A percentile compares a stretch with the other conserved stretches of the same genome.
These are phyloP conservation scores for Trypanosoma avium DNA, from an alignment of 208 protist species.

Conservation along the genomic window DNA sequence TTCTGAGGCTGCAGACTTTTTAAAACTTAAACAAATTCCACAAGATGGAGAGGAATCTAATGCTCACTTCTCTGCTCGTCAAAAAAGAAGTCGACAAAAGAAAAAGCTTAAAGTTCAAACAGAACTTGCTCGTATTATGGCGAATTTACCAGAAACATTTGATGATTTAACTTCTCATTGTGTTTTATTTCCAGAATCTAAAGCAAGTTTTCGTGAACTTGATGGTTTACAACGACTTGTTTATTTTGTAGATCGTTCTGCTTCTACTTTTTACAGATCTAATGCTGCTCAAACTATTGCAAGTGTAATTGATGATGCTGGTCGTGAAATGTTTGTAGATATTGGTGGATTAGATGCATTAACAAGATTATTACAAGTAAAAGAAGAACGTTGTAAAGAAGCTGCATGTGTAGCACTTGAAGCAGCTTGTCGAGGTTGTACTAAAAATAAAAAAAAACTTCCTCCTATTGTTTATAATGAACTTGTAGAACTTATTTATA, in stretches of 20 bases:
- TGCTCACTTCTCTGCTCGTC: slow-evolving; percentile 13
- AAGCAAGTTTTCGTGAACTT: slow-evolving; percentile 79
- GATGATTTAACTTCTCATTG: slow-evolving; percentile 92
- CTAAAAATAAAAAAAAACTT: slow-evolving; percentile 69
- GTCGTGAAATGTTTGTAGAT: slow-evolving; percentile 56
- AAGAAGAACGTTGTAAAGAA: slow-evolving; percentile 91
- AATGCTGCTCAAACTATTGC: slow-evolving; percentile 88
- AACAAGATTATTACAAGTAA: slow-evolving; percentile 67
- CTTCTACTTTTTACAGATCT: slow-evolving; percentile 82
- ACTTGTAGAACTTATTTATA: slow-evolving; percentile 83
- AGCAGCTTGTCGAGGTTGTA: slow-evolving; percentile 73
- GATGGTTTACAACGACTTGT: slow-evolving; percentile 80
- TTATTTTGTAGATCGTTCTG: slow-evolving; percentile 78
- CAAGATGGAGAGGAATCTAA: slow-evolving; percentile 46
- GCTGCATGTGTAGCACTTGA: slow-evolving; percentile 86
- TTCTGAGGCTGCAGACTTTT: slow-evolving; percentile 63
- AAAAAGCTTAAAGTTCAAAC: slow-evolving; percentile 83
- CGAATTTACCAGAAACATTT: slow-evolving; percentile 88
- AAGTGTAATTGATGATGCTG: slow-evolving; percentile 83
- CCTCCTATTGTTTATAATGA: slow-evolving; percentile 54
- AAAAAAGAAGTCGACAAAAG: slow-evolving; percentile 26
- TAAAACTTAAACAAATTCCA: slow-evolving; percentile 77
- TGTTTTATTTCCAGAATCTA: slow-evolving; percentile 84
- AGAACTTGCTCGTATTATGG: slow-evolving; percentile 87
- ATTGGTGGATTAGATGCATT: slow-evolving; percentile 76